These are phyloP conservation scores for Tylopilus cervinicoccineus DNA, from an alignment of 768 basidiomycete species.

Conservation along the genomic window DNA sequence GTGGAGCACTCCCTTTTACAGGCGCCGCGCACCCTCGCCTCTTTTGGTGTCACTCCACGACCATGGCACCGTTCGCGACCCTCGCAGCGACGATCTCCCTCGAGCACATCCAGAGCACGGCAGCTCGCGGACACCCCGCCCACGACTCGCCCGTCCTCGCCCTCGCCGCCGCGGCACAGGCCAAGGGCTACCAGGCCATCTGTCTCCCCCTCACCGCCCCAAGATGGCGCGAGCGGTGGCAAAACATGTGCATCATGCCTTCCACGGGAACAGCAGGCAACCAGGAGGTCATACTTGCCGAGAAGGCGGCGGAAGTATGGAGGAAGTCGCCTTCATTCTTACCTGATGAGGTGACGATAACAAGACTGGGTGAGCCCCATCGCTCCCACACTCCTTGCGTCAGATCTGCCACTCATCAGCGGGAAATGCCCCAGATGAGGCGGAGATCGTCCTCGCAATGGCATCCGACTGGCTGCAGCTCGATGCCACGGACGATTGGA, in stretches of 20 bases:
- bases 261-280: slow-evolving; percentile 34
- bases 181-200: slow-evolving; percentile 70
- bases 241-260: slow-evolving; percentile 77
- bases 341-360: slow-evolving; percentile 84
- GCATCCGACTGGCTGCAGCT: slow-evolving; percentile 95
- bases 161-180: slow-evolving; percentile 47
- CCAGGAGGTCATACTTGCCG: slow-evolving; percentile 42
- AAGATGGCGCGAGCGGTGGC: slow-evolving; percentile 86
- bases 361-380: slow-evolving; percentile 56
- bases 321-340: slow-evolving; percentile 75
- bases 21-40: too few relatives aligned
- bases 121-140: slow-evolving; percentile 12
- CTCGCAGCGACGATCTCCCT: slow-evolving; percentile 26
- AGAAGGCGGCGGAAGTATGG: slow-evolving; percentile 81
- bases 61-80: slow-evolving; percentile 27
- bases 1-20: slow-evolving; percentile 18
- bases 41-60: slow-evolving; percentile 10
- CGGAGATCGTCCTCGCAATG: slow-evolving; percentile 67
- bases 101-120: slow-evolving; percentile 39
- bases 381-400: slow-evolving; percentile 11
- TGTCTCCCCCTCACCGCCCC: slow-evolving; percentile 87
- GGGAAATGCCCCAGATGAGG: slow-evolving; percentile 53
- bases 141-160: slow-evolving; percentile 48
- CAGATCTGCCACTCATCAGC: slow-evolving; percentile 13
- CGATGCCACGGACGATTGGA: slow-evolving; percentile 89